Base-by-base conservation (phyloP, 495 filamentous ascomycete species). In the Thermochaetoides thermophila region DNA sequence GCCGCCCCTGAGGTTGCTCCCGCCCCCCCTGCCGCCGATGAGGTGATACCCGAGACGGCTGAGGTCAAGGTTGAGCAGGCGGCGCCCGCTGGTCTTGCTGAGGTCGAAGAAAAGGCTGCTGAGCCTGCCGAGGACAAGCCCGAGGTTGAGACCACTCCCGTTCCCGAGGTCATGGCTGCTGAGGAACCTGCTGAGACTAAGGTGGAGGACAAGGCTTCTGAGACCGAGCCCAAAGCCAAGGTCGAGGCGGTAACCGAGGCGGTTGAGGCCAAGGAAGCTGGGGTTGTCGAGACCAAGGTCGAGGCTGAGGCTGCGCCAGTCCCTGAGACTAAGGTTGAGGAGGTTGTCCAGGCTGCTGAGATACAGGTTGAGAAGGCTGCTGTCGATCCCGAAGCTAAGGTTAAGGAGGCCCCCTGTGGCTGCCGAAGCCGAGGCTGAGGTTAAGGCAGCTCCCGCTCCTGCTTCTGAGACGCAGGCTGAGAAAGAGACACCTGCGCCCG, bases 131-230 rank as follows among this genome's bases (percentile, higher is more conserved):
- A n/a, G n/a, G n/a, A n/a, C n/a, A 16, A 17, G 7, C 16, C 37
- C 23, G n/a, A n/a, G n/a, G n/a, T n/a, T n/a, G n/a, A n/a, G n/a
- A n/a, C n/a, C n/a, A n/a, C n/a, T n/a, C n/a, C n/a, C n/a, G n/a
- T n/a, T n/a, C n/a, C n/a, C n/a, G n/a, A n/a, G n/a, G n/a, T n/a
- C n/a, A n/a, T n/a, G n/a, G n/a, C n/a, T n/a, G n/a, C n/a, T n/a
- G n/a, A n/a, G n/a, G n/a, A n/a, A n/a, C n/a, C n/a, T n/a, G n/a
- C n/a, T n/a, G n/a, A n/a, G n/a, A n/a, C n/a, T n/a, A n/a, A n/a
- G n/a, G n/a, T n/a, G n/a, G n/a, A n/a, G 17, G 43, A 31, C 14
- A 40, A 44, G 27, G 15, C 17, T 7, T 13, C 42, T 10, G 12
- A 13, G 36, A 23, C 12, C 13, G 37, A 42, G 2, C 21, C 12